A percentile compares a stretch with the other conserved stretches of the same genome.
Conservation (phyloP, 768 basidiomycete genomes). For the Trametes elegans region DNA sequence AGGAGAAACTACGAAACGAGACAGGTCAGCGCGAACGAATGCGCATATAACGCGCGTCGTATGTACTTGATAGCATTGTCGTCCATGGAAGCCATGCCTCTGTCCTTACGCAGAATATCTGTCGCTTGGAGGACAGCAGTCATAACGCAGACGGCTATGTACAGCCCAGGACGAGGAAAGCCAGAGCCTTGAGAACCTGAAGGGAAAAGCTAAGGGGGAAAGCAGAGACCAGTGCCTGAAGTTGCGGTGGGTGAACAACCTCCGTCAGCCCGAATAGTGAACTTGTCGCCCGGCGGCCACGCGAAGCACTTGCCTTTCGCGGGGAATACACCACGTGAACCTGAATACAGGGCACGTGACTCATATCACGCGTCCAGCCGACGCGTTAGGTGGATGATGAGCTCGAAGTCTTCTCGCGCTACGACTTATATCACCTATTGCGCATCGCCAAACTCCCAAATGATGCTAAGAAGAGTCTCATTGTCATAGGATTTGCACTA, state of each 20-base stretch:
- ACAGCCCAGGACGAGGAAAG: constrained; percentile 16
- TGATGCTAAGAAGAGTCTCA: too few species aligned
- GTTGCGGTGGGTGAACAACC: constrained; percentile 19
- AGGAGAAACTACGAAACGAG: constrained; percentile 48
- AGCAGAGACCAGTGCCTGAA: constrained; percentile 10
- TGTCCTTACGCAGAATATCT: constrained; percentile 57
- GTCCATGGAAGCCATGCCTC: constrained; percentile 58
- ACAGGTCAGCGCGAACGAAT: constrained; percentile 11
- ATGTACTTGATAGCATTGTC: constrained; percentile 60
- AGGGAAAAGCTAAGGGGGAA: constrained; percentile 8
- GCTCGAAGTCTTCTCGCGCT: too few species aligned
- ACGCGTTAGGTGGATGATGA: too few species aligned
- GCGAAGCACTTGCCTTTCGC: constrained; percentile 22
- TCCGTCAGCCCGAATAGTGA: constrained; percentile 23
- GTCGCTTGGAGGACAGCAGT: constrained; percentile 61
- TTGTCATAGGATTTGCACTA: not conserved
- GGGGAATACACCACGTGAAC: constrained; percentile 8
- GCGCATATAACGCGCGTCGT: constrained; percentile 18
- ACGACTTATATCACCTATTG: too few species aligned
- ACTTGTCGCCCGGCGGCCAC: constrained; percentile 24
- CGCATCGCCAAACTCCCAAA: too few species aligned
- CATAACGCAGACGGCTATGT: constrained; percentile 19
- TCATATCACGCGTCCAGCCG: not conserved
- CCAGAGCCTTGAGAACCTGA: too few species aligned
- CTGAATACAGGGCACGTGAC: constrained; percentile 14